These are phyloP conservation scores for Komagataella ulmi DNA, from an alignment of 805 yeast species.

Conservation along the genomic window DNA sequence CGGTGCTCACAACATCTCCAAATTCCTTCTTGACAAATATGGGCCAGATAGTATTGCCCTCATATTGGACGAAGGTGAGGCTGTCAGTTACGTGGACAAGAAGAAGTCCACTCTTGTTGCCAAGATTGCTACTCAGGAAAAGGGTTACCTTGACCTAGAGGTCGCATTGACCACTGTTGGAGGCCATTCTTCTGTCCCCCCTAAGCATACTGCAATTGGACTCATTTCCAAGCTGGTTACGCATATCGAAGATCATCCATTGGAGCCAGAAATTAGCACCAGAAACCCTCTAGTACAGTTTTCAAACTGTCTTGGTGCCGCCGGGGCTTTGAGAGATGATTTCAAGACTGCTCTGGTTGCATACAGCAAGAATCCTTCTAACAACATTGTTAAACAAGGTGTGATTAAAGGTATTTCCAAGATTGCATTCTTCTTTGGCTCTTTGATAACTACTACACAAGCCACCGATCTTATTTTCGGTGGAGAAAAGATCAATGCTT, in stretches of 20 bases:
- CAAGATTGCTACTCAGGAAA: conserved; percentile 45
- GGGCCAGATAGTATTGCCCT: conserved; percentile 46
- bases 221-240: conserved; percentile 43
- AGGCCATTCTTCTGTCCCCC: conserved; percentile 76
- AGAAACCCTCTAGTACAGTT: conserved; percentile 44
- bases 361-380: conserved; percentile 3
- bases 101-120: conserved; percentile 35
- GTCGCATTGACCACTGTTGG: conserved; percentile 49
- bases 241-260: conserved; percentile 42
- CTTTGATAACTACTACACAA: conserved; percentile 44
- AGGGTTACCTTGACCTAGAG: conserved; percentile 32
- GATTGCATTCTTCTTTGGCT: conserved; percentile 13
- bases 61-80: conserved; percentile 56
- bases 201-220: conserved; percentile 67
- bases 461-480: conserved; percentile 54
- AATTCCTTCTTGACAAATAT: conserved; percentile 31
- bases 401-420: conserved; percentile 17
- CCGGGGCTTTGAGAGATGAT: conserved; percentile 11
- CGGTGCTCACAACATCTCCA: conserved; percentile 42
- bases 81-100: conserved; percentile 1
- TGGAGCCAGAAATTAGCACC: conserved; percentile 27
- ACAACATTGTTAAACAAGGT: conserved; percentile 19
- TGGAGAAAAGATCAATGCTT: conserved; percentile 60
- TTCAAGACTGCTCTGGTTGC: conserved; percentile 20
- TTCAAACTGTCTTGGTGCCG: conserved; percentile 48